Evolutionary conservation across 2,329 filamentous ascomycete genomes (phyloP), one percentile per base, ranked within the genome.

Genomic region (Mollisia scopiformis): DNA sequence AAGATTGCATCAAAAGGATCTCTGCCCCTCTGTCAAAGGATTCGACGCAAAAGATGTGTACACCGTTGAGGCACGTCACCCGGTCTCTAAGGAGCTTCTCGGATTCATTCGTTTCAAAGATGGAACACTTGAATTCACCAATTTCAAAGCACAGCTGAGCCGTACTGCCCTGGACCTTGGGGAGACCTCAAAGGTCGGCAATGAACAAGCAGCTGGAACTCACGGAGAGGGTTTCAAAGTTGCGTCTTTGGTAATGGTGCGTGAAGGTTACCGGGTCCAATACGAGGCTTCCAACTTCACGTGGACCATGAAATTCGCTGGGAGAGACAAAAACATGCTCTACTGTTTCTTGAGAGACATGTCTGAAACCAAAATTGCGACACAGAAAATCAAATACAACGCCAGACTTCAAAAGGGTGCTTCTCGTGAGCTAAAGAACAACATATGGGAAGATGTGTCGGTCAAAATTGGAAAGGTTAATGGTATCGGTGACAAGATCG

Each of bases 191-290:
- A 71, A 73, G 55, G n/a, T n/a, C 30, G 59, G 25, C 6, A 8
- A 58, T 63, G 0, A 16, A 50, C 2, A 14, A 61, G n/a, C 5
- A 21, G 67, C 71, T 3, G 71, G 71, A 10, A 61, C 43, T 7
- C 67, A 73, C 46, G 71, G 71, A 2, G 70, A 74, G 57, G 69
- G 68, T 1, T 69, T 71, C 57, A 74, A 74, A 51, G 28, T 71
- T 23, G 71, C 65, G 14, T 63, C 71, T 2, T 58, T 72, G 1
- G 61, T 72, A 0, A 68, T 74, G 67, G 53, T 65, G n/a, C 63
- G 70, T 0, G 43, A 64, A 25, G 60, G 62, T 5, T 62, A 71
- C 37, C 55, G 51, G 2, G 62, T 69, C 3, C 62, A 37, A 11
- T 67, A 67, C 37, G 61, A 65, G 52, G 46, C 65, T 21, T 60